Evolutionary conservation across 2,329 filamentous ascomycete species (phyloP), one percentile per base, ranked within the genome.

Genomic region (Calonectria honghensis): DNA sequence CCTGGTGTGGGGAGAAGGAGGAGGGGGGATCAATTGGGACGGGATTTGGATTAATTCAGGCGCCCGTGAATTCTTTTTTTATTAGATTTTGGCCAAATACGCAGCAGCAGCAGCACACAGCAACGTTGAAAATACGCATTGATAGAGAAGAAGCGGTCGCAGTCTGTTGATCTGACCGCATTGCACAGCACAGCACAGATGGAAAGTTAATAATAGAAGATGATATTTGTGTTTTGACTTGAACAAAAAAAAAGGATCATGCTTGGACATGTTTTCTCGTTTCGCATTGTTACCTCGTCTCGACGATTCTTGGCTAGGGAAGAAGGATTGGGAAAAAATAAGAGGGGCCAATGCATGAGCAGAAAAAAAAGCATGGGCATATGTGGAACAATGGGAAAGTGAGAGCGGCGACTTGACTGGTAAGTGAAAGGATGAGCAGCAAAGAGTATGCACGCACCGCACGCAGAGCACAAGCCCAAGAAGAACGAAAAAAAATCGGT

Each of bases 51-150:
- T 48, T 48, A 48, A 48, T 48, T 48, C 45, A 48, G 45, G 45
- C 45, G 45, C 45, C 18, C 18, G 45, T 24, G 45, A 48, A 11
- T 24, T 20, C 9, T 24, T 48, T 48, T 24, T 13, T 24, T 48
- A 11, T 57, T 57, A 57, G 52, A 57, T 32, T 13, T 13, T 35
- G 16, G 45, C 64, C 45, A 32, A 57, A 57, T 35, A 32, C 45
- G 45, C 32, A 32, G 32, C 32, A 32, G 32, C 32, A 32, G 45
- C 45, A 57, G 52, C 52, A 57, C 52, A 57, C 52, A 57, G 52
- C 52, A 35, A 57, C 52, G 52, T 57, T 57, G 31, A 35, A 57
- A 57, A 57, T 57, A 57, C 52, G 52, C 52, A 57, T 57, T 57
- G 52, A 57, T 57, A 57, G 52, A 57, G 52, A 18, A 57, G 13